Conservation (phyloP, 768 basidiomycete genomes). For the Strobilomyces echinocephalus region DNA sequence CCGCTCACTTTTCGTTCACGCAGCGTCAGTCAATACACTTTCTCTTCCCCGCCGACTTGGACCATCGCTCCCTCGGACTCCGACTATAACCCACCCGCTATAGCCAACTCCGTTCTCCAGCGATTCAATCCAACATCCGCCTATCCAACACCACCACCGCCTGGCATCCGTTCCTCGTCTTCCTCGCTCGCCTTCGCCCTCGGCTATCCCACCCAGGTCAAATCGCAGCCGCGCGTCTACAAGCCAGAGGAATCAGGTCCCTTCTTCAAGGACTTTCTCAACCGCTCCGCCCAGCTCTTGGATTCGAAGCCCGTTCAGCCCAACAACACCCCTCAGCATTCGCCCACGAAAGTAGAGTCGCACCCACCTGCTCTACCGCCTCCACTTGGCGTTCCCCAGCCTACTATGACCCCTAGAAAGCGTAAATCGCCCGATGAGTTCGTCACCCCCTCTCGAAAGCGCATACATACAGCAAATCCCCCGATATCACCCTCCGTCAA, state of each 20-base stretch:
- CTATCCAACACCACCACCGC: constrained; percentile 70
- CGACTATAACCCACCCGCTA: constrained; percentile 48
- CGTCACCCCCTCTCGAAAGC: constrained; percentile 62
- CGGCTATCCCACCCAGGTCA: constrained; percentile 38
- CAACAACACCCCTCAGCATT: constrained; percentile 13
- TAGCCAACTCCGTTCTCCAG: constrained; percentile 65
- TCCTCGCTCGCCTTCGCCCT: constrained; percentile 76
- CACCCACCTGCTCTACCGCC: constrained; percentile 15
- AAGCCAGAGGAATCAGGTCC: constrained; percentile 53
- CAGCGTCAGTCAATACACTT: constrained; percentile 26
- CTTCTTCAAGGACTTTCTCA: constrained; percentile 65
- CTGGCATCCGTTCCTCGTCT: constrained; percentile 57
- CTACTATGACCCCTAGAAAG: constrained; percentile 59
- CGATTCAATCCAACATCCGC: constrained; percentile 53
- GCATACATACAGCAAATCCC: constrained; percentile 33
- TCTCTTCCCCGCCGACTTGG: constrained; percentile 39
- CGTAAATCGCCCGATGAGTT: constrained; percentile 60
- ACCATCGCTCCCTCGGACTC: constrained; percentile 40
- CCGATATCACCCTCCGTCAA: constrained; percentile 7
- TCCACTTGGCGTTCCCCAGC: not conserved
- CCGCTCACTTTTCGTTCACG: constrained; percentile 6
- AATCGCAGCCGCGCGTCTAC: constrained; percentile 32
- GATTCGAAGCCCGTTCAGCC: constrained; percentile 21
- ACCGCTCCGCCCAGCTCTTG: constrained; percentile 42
- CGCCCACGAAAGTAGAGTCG: constrained; percentile 14